Percentiles rank a stretch among this genome's conserved stretches.
These are phyloP conservation scores for Lactarius indigo DNA, from an alignment of 768 basidiomycete species.

Conservation along the genomic window DNA sequence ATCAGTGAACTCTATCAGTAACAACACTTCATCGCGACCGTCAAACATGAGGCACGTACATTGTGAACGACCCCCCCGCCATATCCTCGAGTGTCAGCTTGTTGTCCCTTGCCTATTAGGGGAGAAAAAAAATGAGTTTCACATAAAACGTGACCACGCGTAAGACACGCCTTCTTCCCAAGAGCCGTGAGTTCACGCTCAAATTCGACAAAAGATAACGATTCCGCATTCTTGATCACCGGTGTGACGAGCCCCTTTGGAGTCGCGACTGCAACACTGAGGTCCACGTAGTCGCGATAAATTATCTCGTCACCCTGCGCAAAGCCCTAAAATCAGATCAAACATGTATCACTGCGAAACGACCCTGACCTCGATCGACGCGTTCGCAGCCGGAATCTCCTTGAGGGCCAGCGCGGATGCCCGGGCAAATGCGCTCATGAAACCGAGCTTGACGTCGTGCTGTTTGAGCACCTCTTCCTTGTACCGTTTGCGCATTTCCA, in stretches of 20 bases:
- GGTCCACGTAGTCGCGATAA: slow-evolving; percentile 87
- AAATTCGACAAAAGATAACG: slow-evolving; percentile 82
- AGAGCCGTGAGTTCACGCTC: slow-evolving; percentile 89
- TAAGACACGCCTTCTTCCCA: slow-evolving; percentile 69
- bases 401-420: slow-evolving; percentile 80
- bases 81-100: slow-evolving; percentile 98
- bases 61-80: slow-evolving; percentile 98
- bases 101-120: slow-evolving; percentile 70
- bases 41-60: slow-evolving; percentile 48
- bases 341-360: slow-evolving; percentile 33
- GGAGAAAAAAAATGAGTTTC: slow-evolving; percentile 16
- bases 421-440: slow-evolving; percentile 95
- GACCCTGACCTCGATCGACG: slow-evolving; percentile 65
- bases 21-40: neutral
- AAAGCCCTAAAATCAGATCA: slow-evolving; percentile 3
- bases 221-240: slow-evolving; percentile 87
- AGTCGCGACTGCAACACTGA: slow-evolving; percentile 95
- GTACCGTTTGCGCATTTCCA: slow-evolving; percentile 87
- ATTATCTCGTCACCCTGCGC: slow-evolving; percentile 77
- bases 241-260: slow-evolving; percentile 98
- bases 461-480: slow-evolving; percentile 89
- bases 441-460: slow-evolving; percentile 94
- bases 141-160: slow-evolving; percentile 1
- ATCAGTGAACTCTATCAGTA: slow-evolving; percentile 20
- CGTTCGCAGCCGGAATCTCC: slow-evolving; percentile 93